Evolutionary conservation across 1,139 yeast species (phyloP), one percentile per base, ranked within the genome.

Genomic region (Blastobotrys ciferrii): DNA sequence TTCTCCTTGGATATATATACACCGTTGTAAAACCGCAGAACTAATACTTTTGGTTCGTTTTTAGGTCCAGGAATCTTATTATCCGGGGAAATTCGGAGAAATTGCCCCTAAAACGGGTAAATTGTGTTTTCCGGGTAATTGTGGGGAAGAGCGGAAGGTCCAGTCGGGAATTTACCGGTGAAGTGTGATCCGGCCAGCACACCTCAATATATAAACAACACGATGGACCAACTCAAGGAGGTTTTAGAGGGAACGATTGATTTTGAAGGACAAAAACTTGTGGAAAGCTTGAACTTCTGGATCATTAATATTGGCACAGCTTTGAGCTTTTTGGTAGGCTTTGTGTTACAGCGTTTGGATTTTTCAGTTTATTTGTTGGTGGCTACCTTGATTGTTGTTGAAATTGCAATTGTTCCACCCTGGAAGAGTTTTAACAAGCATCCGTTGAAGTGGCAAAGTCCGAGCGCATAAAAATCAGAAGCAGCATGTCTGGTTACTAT

Each of bases 241-340:
- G 31, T 58, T 11, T 46, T 76, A 13, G 83, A 80, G 64, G 82
- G 81, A 39, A 76, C 82, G 46, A 80, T 83, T 54, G 87, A 82
- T 65, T 81, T 75, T 58, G 69, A 75, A 57, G 84, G 87, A 52
- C 89, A 83, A 63, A 68, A 67, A 53, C 58, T 62, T 36, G 74
- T 75, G 6, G 73, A 73, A 19, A 45, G 55, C n/a, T 50, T 60
- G 14, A 55, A 62, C 17, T 51, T 53, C 31, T 38, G 47, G 7
- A 36, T 68, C 17, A 54, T 71, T 18, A 56, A 62, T 2, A 32
- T 52, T 14, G 78, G 76, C 9, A 65, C 71, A 0, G 56, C 45
- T n/a, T 44, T 72, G 36, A 67, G 80, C 37, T 67, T 78, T 35
- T 31, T 76, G 1, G 63, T 69, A 32, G 87, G 87, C 1, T 71